These are phyloP conservation scores for Durio zibethinus DNA, from an alignment of 345 rosid genomes.

Conservation along the genomic window DNA sequence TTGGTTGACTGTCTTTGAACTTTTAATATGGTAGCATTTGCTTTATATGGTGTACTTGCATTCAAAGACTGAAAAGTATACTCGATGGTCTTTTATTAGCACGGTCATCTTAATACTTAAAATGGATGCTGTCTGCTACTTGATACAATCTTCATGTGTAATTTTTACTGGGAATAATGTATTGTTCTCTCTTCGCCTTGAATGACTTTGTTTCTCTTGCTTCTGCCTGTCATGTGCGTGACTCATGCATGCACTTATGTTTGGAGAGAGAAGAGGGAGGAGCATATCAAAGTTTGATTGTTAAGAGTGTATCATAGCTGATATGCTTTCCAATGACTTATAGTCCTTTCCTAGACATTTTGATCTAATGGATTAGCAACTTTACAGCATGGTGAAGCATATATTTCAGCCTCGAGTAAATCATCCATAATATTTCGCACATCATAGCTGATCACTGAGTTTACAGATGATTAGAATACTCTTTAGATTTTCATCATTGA, in stretches of 20 bases:
- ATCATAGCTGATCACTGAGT: not conserved
- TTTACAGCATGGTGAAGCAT: not conserved
- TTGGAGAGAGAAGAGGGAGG: not conserved
- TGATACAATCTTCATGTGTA: not conserved
- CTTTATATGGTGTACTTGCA: constrained; percentile 3
- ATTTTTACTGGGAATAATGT: constrained; percentile 5
- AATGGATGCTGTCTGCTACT: not conserved
- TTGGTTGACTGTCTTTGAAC: constrained; percentile 29
- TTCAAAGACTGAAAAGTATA: not conserved
- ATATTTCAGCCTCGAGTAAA: not conserved
- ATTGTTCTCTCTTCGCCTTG: not conserved
- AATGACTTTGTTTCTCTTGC: not conserved
- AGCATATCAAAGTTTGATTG: not conserved
- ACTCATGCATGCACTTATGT: not conserved
- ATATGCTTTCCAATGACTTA: not conserved
- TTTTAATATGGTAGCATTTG: constrained; percentile 4
- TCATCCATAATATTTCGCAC: not conserved
- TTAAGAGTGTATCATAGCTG: not conserved
- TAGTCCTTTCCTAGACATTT: not conserved
- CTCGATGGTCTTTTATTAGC: not conserved
- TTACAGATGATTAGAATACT: not conserved
- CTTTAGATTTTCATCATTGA: not conserved
- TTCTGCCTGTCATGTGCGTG: not conserved
- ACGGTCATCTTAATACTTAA: not conserved
- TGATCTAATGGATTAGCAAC: not conserved